These are phyloP conservation scores for Hypoxylon sp. DNA, from an alignment of 2,329 filamentous ascomycete species.

Conservation along the genomic window DNA sequence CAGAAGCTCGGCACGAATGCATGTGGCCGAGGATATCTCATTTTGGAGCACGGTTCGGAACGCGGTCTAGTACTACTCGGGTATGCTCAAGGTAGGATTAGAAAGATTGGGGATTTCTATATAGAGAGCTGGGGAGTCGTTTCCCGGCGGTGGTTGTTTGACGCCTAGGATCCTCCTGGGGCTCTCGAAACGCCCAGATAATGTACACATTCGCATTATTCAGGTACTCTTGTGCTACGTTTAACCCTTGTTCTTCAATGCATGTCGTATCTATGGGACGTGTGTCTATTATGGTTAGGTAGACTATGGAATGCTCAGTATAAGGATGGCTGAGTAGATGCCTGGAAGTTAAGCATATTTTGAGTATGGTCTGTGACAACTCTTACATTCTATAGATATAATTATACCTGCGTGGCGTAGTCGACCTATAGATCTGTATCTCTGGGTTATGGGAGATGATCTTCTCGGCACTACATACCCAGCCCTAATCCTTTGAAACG, in stretches of 20 bases:
- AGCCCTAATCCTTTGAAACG: slow-evolving; percentile 31
- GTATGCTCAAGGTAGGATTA: slow-evolving; percentile 32
- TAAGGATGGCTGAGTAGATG: slow-evolving; percentile 6
- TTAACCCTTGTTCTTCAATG: slow-evolving; percentile 37
- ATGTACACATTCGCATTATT: slow-evolving; percentile 21
- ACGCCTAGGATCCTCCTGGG: slow-evolving; percentile 36
- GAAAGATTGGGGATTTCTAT: slow-evolving; percentile 36
- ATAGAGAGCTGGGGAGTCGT: slow-evolving; percentile 32
- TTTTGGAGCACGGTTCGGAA: slow-evolving; percentile 33
- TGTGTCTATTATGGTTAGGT: slow-evolving; percentile 17
- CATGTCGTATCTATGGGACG: slow-evolving; percentile 21
- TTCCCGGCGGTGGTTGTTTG: slow-evolving; percentile 28
- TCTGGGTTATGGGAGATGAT: slow-evolving; percentile 7
- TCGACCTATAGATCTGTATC: slow-evolving; percentile 20
- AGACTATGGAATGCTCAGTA: slow-evolving; percentile 2
- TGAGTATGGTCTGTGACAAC: slow-evolving; percentile 13
- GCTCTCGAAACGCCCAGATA: slow-evolving; percentile 39
- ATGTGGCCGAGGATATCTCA: slow-evolving; percentile 34
- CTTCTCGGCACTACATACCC: slow-evolving; percentile 27
- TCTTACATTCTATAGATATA: slow-evolving; percentile 34
- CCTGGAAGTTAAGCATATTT: slow-evolving; percentile 17
- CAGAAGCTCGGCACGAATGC: slow-evolving; percentile 35
- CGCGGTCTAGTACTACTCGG: slow-evolving; percentile 23
- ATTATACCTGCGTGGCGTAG: slow-evolving; percentile 30
- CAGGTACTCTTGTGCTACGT: slow-evolving; percentile 28